A percentile compares a stretch with the other conserved stretches of the same genome.
Evolutionary conservation across 805 yeast species (phyloP).

Genomic region (Wickerhamiella nectarea): DNA sequence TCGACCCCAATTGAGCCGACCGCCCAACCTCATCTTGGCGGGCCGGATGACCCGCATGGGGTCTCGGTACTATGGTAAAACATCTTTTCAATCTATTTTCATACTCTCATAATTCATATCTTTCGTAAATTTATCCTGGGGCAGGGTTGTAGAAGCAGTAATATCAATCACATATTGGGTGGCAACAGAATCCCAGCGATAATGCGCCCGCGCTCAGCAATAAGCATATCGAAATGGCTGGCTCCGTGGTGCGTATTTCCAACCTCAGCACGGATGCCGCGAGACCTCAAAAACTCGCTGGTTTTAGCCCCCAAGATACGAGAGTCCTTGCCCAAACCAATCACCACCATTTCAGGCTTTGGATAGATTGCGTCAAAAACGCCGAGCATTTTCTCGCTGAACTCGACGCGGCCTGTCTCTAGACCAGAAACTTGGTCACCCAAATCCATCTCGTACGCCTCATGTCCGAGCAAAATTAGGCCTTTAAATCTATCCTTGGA

Average conservation of each 20-base stretch:
- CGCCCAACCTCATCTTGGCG: too few relatives aligned
- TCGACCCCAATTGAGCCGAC: too few relatives aligned
- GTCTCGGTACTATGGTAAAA: too few relatives aligned
- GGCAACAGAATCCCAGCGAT: slow-evolving; percentile 66
- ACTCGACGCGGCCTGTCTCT: slow-evolving; percentile 41
- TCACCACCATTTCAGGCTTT: slow-evolving; percentile 58
- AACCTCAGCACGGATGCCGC: slow-evolving; percentile 61
- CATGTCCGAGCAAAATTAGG: slow-evolving; percentile 30
- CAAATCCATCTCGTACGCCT: slow-evolving; percentile 47
- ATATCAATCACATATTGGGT: slow-evolving; percentile 43
- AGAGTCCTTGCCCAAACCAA: slow-evolving; percentile 53
- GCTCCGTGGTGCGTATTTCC: slow-evolving; percentile 54
- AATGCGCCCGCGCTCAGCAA: slow-evolving; percentile 63
- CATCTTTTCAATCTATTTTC: too few relatives aligned
- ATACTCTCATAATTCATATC: too few relatives aligned
- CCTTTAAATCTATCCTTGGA: slow-evolving; percentile 24
- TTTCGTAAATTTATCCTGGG: too few relatives aligned
- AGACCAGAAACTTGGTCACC: slow-evolving; percentile 29
- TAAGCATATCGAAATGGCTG: slow-evolving; percentile 55
- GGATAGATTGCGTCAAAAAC: slow-evolving; percentile 50
- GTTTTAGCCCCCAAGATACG: slow-evolving; percentile 50
- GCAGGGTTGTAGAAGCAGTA: too few relatives aligned
- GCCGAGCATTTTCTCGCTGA: slow-evolving; percentile 32
- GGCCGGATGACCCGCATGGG: too few relatives aligned
- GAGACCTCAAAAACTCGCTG: slow-evolving; percentile 33